Base-by-base conservation (phyloP, 495 filamentous ascomycete genomes). In the Oidiodendron maius region DNA sequence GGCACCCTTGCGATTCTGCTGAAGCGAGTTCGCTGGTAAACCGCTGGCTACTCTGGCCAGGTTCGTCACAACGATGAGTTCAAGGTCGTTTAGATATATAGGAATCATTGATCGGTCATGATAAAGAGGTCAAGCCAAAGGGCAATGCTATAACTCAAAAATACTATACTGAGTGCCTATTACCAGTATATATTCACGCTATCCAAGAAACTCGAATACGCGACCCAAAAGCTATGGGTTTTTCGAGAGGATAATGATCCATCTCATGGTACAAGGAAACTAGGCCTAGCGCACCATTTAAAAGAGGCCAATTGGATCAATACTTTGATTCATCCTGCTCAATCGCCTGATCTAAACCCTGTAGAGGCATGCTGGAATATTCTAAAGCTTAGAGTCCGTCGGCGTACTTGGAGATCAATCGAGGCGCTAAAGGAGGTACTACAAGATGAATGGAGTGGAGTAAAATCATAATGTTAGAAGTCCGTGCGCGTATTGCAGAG, bases 341-440 rank as follows among this genome's bases (percentile, higher is more conserved):
- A 47, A 12, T 16, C 26, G 3, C 44, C 44, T 2, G 44, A 47
- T 47, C 32, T 47, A 15, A 47, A 47, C 38, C 3, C 32, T 40
- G 38, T 36, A 12, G 44, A n/a, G n/a, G n/a, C n/a, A n/a, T n/a
- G n/a, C n/a, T n/a, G n/a, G n/a, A n/a, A n/a, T n/a, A n/a, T n/a
- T 41, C n/a, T 41, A 16, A 41, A 41, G 12, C 39, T 18, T 13
- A 15, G 39, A 41, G 3, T 41, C 3, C 39, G 39, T 4, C 3
- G 12, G 13, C 17, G 39, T 18, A 18, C 23, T 21, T 21, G 17
- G 4, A 4, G 23, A 18, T 41, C 39, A 4, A 21, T 18, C 16
- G 15, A 41, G n/a, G 39, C 17, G 13, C 13, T 16, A 12, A 15
- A 41, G n/a, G 18, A 15, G 12, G 39, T 21, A 17, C 20, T 41